Conservation (phyloP, 768 basidiomycete species). For the Asterophora lycoperdoides region DNA sequence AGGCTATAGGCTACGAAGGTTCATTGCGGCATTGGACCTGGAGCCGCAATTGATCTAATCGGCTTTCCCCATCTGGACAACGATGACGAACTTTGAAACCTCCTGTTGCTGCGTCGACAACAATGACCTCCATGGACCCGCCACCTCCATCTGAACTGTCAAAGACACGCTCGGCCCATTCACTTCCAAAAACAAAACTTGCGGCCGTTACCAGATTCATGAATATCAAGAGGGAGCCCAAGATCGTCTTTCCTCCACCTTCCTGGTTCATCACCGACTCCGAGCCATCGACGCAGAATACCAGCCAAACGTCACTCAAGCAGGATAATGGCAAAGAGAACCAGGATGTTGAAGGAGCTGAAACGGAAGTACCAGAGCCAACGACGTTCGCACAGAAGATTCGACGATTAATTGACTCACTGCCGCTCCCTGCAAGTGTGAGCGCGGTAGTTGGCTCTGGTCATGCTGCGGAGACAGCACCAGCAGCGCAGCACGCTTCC, state of each 20-base stretch:
- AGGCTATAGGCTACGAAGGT: too few species aligned
- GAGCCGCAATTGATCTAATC: too few species aligned
- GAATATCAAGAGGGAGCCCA: constrained; percentile 24
- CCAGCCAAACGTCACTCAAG: constrained; percentile 4
- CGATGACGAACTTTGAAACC: not conserved
- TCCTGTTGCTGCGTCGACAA: too few species aligned
- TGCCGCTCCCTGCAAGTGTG: constrained; percentile 29
- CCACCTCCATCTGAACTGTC: not conserved
- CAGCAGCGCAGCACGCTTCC: not conserved
- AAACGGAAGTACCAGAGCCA: constrained; percentile 27
- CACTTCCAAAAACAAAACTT: constrained; percentile 30
- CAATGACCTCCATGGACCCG: not conserved
- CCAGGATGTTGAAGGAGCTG: constrained; percentile 12
- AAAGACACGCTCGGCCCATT: not conserved
- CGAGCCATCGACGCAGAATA: constrained; percentile 10
- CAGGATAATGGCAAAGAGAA: not conserved
- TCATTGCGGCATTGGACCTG: too few species aligned
- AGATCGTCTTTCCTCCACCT: constrained; percentile 40
- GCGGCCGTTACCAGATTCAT: constrained; percentile 33
- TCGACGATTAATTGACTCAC: constrained; percentile 32
- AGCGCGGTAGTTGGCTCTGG: constrained; percentile 14
- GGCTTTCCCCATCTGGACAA: too few species aligned
- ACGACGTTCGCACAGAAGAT: constrained; percentile 34
- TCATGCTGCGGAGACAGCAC: constrained; percentile 11
- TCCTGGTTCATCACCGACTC: constrained; percentile 41